These are phyloP conservation scores for Rugonectria rugulosa DNA, from an alignment of 2,329 filamentous ascomycete species.

Conservation along the genomic window DNA sequence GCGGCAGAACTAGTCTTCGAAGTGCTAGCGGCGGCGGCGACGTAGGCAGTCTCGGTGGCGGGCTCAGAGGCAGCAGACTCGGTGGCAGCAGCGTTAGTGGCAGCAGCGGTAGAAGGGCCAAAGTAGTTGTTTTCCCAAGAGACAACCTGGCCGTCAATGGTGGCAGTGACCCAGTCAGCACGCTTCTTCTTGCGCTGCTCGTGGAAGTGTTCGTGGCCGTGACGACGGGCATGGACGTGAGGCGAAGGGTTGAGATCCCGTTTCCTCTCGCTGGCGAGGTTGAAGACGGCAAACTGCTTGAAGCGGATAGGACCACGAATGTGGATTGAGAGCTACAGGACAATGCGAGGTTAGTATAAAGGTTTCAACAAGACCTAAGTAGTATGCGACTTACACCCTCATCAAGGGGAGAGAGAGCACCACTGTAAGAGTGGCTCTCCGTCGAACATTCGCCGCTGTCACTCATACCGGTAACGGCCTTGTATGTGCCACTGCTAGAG, in stretches of 20 bases:
- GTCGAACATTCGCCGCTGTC: conserved; percentile 61
- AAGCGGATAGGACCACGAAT: conserved; percentile 74
- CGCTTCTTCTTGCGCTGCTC: conserved; percentile 55
- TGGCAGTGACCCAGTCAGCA: conserved; percentile 58
- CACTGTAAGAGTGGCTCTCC: conserved; percentile 60
- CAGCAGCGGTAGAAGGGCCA: conserved; percentile 43
- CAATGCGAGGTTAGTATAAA: neutral
- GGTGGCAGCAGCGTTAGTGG: conserved; percentile 24
- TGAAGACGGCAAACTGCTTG: conserved; percentile 74
- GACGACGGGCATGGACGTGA: conserved; percentile 43
- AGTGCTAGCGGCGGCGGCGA: neutral
- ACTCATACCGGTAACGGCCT: conserved; percentile 69
- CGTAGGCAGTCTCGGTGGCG: neutral
- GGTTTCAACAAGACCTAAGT: too few species aligned
- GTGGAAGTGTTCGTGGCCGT: conserved; percentile 61
- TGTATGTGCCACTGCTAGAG: conserved; percentile 67
- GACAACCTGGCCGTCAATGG: conserved; percentile 64
- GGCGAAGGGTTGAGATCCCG: conserved; percentile 34
- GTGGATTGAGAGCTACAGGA: conserved; percentile 68
- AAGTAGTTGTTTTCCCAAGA: conserved; percentile 67
- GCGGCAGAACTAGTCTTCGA: neutral
- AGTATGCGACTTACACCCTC: conserved; percentile 66
- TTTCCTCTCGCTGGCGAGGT: conserved; percentile 51
- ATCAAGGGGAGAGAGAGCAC: conserved; percentile 71
- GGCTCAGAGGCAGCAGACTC: conserved; percentile 16